phyloP scores from a whole-genome alignment of 352 stramenopile species.

The Phytophthora pistaciae region DNA sequence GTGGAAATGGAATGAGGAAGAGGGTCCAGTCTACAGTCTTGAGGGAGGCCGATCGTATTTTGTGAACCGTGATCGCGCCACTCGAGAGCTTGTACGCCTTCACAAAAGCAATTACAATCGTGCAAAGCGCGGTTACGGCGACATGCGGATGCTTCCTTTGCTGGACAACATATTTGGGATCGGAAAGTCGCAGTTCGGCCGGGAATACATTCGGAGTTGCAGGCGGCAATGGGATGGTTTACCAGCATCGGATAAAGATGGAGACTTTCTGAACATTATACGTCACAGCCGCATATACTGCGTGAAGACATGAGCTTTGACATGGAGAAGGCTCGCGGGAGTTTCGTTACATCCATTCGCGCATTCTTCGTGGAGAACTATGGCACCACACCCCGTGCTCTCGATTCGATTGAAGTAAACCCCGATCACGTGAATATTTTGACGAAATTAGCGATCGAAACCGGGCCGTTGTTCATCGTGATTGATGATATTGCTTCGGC shows the following conservation, averaged over 20 bases:
- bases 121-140: neutral
- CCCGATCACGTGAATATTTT: neutral
- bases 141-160: conserved; percentile 12
- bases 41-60: conserved; percentile 2
- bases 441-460: neutral
- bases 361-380: neutral
- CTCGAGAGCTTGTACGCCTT: neutral
- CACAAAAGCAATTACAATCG: conserved; percentile 13
- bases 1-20: neutral
- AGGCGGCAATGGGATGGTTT: neutral
- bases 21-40: neutral
- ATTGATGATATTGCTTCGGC: too few relatives aligned
- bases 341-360: neutral
- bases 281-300: neutral
- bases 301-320: neutral
- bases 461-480: too few relatives aligned
- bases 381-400: neutral
- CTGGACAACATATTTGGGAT: conserved; percentile 12
- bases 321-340: neutral
- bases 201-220: conserved; percentile 11
- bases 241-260: neutral
- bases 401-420: neutral
- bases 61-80: conserved; percentile 6
- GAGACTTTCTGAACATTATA: neutral
- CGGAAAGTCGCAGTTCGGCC: conserved; percentile 14